Conservation (phyloP, 2,329 filamentous ascomycete species). For the Alternaria gansuensis region DNA sequence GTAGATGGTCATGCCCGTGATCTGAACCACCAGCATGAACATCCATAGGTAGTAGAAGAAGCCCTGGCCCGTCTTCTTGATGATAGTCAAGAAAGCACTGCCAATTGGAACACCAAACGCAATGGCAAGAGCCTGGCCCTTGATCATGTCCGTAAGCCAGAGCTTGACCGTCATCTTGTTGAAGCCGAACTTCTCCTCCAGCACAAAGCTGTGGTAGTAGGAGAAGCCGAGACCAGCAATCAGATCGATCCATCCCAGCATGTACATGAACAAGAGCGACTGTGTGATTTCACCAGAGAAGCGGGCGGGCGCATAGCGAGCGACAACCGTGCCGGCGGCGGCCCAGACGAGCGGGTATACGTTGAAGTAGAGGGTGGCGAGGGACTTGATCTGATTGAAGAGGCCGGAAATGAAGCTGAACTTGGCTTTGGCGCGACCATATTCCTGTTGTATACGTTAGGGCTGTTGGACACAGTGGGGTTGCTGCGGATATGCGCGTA, state of each 20-base stretch:
- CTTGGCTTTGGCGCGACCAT: conserved; percentile 93
- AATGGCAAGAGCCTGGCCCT: conserved; percentile 83
- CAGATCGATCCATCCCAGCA: conserved; percentile 84
- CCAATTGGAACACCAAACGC: conserved; percentile 87
- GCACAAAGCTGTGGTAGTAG: conserved; percentile 92
- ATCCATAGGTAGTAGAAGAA: conserved; percentile 99
- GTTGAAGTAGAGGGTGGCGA: conserved; percentile 89
- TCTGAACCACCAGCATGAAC: conserved; percentile 86
- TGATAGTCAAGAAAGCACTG: conserved; percentile 89
- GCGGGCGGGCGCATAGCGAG: conserved; percentile 75
- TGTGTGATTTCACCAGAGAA: conserved; percentile 94
- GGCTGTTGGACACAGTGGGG: conserved; percentile 5
- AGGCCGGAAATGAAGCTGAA: conserved; percentile 83
- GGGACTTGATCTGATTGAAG: conserved; percentile 86
- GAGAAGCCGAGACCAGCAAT: conserved; percentile 79
- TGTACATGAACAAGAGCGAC: conserved; percentile 89
- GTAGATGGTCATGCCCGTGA: conserved; percentile 96
- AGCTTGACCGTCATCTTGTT: conserved; percentile 95
- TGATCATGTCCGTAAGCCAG: conserved; percentile 90
- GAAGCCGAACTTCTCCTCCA: conserved; percentile 97
- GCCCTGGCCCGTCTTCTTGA: conserved; percentile 88
- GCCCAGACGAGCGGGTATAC: conserved; percentile 91
- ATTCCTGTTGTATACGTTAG: conserved; percentile 63
- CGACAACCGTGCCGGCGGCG: conserved; percentile 76
- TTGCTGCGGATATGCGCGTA: conserved; percentile 1